Evolutionary conservation across 805 yeast genomes (phyloP).

Genomic region (Ogataea ramenticola): DNA sequence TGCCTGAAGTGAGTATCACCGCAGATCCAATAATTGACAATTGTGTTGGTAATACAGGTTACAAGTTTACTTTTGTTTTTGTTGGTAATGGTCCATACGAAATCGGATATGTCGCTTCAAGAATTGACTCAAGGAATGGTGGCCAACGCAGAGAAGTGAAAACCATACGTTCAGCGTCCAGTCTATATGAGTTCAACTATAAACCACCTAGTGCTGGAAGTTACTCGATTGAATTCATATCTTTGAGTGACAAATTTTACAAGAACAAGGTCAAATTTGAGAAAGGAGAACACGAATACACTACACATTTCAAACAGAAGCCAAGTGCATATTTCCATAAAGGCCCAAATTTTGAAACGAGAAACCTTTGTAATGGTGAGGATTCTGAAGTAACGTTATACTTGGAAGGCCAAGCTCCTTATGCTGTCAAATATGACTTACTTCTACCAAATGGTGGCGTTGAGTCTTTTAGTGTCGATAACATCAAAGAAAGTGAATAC

Average conservation of each 20-base stretch:
- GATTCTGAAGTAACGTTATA: slow-evolving; percentile 41
- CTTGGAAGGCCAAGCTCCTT: slow-evolving; percentile 79
- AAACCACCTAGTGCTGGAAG: slow-evolving; percentile 78
- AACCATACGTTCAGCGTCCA: slow-evolving; percentile 24
- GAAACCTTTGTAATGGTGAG: slow-evolving; percentile 24
- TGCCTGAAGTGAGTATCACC: slow-evolving; percentile 33
- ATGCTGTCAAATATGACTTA: slow-evolving; percentile 60
- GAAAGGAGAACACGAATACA: slow-evolving; percentile 43
- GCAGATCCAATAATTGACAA: slow-evolving; percentile 68
- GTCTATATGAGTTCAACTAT: slow-evolving; percentile 44
- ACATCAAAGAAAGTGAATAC: slow-evolving; percentile 30
- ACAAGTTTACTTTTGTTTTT: slow-evolving; percentile 58
- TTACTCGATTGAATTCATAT: slow-evolving; percentile 64
- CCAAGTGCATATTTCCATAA: slow-evolving; percentile 44
- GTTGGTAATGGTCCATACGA: slow-evolving; percentile 80
- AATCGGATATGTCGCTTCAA: slow-evolving; percentile 54
- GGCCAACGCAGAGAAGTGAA: slow-evolving; percentile 19
- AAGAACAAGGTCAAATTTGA: slow-evolving; percentile 22
- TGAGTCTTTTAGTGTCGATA: slow-evolving; percentile 31
- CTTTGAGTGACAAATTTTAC: slow-evolving; percentile 60
- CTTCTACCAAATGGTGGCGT: slow-evolving; percentile 46
- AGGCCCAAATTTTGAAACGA: slow-evolving; percentile 9
- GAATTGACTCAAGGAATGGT: slow-evolving; percentile 30
- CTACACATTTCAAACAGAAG: slow-evolving; percentile 64
- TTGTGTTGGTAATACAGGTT: slow-evolving; percentile 90